Percentiles rank a stretch among this genome's conserved stretches.
These are phyloP conservation scores for Hypoxylon sp. DNA, from an alignment of 2,329 filamentous ascomycete genomes.

Conservation along the genomic window DNA sequence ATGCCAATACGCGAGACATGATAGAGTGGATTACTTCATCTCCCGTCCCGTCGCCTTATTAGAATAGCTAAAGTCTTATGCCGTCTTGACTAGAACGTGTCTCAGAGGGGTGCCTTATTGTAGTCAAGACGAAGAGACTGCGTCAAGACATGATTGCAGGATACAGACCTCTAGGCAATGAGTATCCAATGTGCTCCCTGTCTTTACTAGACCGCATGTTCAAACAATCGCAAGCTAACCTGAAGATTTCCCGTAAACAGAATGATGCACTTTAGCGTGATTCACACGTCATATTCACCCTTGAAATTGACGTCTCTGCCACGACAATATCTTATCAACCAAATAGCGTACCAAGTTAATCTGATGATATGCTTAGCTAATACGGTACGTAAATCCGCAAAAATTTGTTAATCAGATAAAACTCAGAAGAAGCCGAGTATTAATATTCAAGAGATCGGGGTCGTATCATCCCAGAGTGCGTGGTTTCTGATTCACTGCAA, in stretches of 20 bases:
- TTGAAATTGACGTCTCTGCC: neutral
- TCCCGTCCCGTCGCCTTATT: constrained; percentile 23
- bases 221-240: neutral
- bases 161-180: neutral
- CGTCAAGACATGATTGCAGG: constrained; percentile 8
- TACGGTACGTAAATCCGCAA: neutral
- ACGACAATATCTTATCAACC: constrained; percentile 6
- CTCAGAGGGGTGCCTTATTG: neutral
- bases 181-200: constrained; percentile 2
- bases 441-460: constrained; percentile 2
- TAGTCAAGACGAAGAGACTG: constrained; percentile 12
- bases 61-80: constrained; percentile 4
- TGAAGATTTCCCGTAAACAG: neutral
- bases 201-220: constrained; percentile 20
- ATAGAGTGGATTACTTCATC: constrained; percentile 35
- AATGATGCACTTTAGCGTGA: constrained; percentile 32
- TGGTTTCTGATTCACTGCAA: constrained; percentile 11
- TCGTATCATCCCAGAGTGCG: constrained; percentile 4
- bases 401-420: constrained; percentile 2
- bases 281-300: constrained; percentile 32
- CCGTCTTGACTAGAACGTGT: constrained; percentile 3
- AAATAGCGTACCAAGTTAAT: neutral
- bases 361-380: constrained; percentile 13
- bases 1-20: constrained; percentile 40
- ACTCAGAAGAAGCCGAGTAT: neutral